Evolutionary conservation across 495 filamentous ascomycete genomes (phyloP), one percentile per base, ranked within the genome.

Genomic region (Podospora pseudocomata): DNA sequence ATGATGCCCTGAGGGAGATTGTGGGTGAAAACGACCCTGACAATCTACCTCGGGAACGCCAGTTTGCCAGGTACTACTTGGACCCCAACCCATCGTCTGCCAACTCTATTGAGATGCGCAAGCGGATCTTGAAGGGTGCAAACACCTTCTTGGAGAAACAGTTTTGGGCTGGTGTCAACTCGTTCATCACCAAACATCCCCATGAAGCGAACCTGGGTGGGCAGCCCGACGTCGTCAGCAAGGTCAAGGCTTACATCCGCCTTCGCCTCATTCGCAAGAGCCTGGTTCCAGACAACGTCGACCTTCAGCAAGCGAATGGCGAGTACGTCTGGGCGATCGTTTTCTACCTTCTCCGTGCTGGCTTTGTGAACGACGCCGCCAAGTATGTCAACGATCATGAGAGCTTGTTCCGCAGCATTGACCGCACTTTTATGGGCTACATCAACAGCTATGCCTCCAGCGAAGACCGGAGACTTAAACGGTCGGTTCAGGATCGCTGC

Each of bases 301-400:
- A 90, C 67, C 78, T 96, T 54, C 91, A 94, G 74, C 83, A 85
- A 71, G 84, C 91, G 49, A 86, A 88, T n/a, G 85, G 86, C 57
- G 92, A 97, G 73, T 94, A 90, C 74, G 90, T 93, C 70, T 99
- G 96, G 96, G 92, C 92, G 59, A 80, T 97, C 16, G 86, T 98
- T 19, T 99, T 95, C 80, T 97, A 90, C 79, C 86, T 97, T n/a
- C 81, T 99, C 20, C 87, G 95, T 13, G 88, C 90, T 68, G 95
- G 95, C 26, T 89, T 94, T 74, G 82, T 94, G 44, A 85, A 83
- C 26, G 94, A 97, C 77, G 93, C 94, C 16, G 90, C 90, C 15
- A 84, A 91, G 68, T 99, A 96, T 77, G 91, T 97, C 39, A 88
- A 87, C 70, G 81, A 86, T 56, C 92, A 86, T 76, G 83, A 85